These are phyloP conservation scores for Setaria viridis DNA, from an alignment of 202 grass and related monocot species.

Conservation along the genomic window DNA sequence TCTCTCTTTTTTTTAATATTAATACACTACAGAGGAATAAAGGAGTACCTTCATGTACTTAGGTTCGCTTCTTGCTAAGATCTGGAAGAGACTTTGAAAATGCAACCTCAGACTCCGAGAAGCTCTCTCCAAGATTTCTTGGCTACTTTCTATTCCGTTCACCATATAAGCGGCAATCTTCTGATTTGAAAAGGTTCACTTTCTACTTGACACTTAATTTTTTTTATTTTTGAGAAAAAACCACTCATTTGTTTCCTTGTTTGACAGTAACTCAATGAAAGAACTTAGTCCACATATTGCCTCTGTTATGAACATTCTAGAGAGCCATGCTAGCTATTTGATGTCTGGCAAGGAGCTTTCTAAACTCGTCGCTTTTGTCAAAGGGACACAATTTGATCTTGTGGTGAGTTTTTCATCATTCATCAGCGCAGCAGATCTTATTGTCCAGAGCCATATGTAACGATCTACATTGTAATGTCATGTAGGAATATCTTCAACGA, in stretches of 20 bases:
- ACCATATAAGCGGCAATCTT: constrained; percentile 81
- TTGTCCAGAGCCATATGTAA: constrained; percentile 44
- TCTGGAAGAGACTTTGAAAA: constrained; percentile 97
- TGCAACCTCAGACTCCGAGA: constrained; percentile 80
- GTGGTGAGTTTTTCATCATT: constrained; percentile 69
- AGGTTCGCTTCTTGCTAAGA: constrained; percentile 98
- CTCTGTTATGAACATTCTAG: constrained; percentile 98
- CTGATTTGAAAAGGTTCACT: constrained; percentile 87
- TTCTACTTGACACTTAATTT: constrained; percentile 37
- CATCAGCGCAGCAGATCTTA: constrained; percentile 20
- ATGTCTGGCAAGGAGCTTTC: constrained; percentile 99
- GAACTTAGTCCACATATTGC: constrained; percentile 96
- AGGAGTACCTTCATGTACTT: constrained; percentile 41
- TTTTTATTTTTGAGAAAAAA: constrained; percentile 25
- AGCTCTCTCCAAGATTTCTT: constrained; percentile 91
- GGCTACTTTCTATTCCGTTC: constrained; percentile 88
- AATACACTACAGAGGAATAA: constrained; percentile 39
- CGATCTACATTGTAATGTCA: constrained; percentile 33
- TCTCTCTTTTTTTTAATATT: constrained; percentile 28
- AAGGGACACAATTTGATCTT: constrained; percentile 99
- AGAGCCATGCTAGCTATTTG: constrained; percentile 93
- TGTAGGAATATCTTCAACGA: constrained; percentile 98
- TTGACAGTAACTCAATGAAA: constrained; percentile 73
- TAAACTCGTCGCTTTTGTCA: constrained; percentile 98
- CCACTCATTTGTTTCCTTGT: constrained; percentile 45